A percentile compares a stretch with the other conserved stretches of the same genome.
Evolutionary conservation across 1,284 basidiomycete species (phyloP).

Genomic region (Cerrena zonata): DNA sequence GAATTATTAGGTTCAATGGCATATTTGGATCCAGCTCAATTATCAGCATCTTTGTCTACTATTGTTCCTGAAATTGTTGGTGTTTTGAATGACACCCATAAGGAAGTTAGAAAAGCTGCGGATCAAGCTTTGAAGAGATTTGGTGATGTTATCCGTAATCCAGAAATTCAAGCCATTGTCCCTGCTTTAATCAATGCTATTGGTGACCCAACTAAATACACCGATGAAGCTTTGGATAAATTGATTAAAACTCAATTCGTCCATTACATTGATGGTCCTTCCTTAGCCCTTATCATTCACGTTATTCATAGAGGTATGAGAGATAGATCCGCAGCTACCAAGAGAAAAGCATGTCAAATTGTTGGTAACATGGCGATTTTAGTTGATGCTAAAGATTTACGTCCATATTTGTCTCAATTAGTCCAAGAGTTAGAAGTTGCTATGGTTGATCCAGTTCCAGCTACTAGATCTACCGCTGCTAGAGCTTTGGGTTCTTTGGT

Average conservation of each 20-base stretch:
- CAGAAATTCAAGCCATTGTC: constrained; percentile 89
- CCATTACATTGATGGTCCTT: constrained; percentile 97
- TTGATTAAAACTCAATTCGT: constrained; percentile 93
- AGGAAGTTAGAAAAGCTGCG: constrained; percentile 89
- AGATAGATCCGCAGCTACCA: constrained; percentile 88
- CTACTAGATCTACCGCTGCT: constrained; percentile 93
- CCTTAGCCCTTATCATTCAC: constrained; percentile 91
- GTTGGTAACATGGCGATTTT: constrained; percentile 93
- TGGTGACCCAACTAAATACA: constrained; percentile 93
- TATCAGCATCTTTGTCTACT: constrained; percentile 91
- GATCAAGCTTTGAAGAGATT: constrained; percentile 97
- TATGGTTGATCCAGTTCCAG: constrained; percentile 91
- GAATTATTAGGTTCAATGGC: constrained; percentile 99
- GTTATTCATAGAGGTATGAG: constrained; percentile 91
- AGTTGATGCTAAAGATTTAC: constrained; percentile 93
- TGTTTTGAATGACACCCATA: constrained; percentile 94
- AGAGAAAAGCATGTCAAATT: constrained; percentile 94
- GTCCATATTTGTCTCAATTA: constrained; percentile 86
- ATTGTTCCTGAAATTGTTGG: constrained; percentile 93
- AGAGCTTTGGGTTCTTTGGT: constrained; percentile 97
- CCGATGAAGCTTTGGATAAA: constrained; percentile 74
- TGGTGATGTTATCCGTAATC: constrained; percentile 92
- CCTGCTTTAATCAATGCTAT: constrained; percentile 90
- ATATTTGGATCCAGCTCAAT: constrained; percentile 92
- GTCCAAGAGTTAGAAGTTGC: constrained; percentile 90